Conservation (phyloP, 1,139 yeast species). For the Pneumocystis jirovecii region DNA sequence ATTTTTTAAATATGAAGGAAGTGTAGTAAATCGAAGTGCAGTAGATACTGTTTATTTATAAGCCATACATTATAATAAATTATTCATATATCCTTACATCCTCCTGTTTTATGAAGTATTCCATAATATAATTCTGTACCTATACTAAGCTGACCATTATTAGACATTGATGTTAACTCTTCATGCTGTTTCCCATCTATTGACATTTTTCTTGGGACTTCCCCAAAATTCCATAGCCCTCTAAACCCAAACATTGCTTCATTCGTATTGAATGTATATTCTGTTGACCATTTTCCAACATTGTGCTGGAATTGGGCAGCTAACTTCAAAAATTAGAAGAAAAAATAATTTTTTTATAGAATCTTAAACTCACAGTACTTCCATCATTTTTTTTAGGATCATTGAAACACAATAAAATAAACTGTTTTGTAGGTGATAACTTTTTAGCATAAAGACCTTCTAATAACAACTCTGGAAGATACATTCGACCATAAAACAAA, state of each 20-base stretch:
- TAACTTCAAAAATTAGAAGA: slow-evolving; percentile 22
- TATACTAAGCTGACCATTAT: slow-evolving; percentile 36
- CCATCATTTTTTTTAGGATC: slow-evolving; percentile 46
- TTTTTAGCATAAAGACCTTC: slow-evolving; percentile 79
- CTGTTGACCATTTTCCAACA: slow-evolving; percentile 51
- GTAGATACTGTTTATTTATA: slow-evolving; percentile 36
- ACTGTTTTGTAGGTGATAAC: slow-evolving; percentile 43
- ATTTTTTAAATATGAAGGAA: slow-evolving; percentile 72
- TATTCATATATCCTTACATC: slow-evolving; percentile 21
- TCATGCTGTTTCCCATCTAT: background rate
- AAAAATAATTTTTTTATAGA: slow-evolving; percentile 14
- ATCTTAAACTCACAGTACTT: slow-evolving; percentile 25
- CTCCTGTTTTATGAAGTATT: slow-evolving; percentile 66
- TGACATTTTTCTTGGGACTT: slow-evolving; percentile 4
- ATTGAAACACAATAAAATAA: slow-evolving; percentile 60
- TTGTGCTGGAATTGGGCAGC: slow-evolving; percentile 63
- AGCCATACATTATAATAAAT: slow-evolving; percentile 12
- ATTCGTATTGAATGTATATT: slow-evolving; percentile 71
- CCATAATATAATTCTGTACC: slow-evolving; percentile 92
- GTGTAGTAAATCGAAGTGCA: slow-evolving; percentile 71
- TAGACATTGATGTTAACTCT: background rate
- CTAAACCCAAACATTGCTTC: slow-evolving; percentile 79
- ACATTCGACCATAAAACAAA: slow-evolving; percentile 67
- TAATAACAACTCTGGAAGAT: slow-evolving; percentile 70
- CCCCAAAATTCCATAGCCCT: slow-evolving; percentile 54